Evolutionary conservation across 2,329 filamentous ascomycete genomes (phyloP), one percentile per base, ranked within the genome.

Genomic region (Monosporascus ibericus): DNA sequence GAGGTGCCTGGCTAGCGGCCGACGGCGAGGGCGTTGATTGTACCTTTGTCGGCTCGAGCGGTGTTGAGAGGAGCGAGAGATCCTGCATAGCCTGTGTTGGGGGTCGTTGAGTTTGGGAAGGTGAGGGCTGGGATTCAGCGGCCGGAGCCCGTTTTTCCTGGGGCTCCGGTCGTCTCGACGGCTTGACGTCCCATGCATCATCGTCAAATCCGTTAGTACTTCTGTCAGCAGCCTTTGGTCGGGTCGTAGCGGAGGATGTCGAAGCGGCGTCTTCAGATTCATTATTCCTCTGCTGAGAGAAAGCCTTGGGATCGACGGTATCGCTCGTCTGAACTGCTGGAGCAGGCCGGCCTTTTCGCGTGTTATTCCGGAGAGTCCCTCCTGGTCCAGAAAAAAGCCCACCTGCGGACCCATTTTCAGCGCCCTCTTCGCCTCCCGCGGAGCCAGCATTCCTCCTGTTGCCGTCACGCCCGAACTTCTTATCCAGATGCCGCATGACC

Each of bases 171-270:
- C 85, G 80, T 65, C 84, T 87, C 15, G 87, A 81, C 18, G 90
- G 89, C 73, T 96, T 96, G 48, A 96, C 87, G 63, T 95, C 90
- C 94, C 94, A 99, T 8, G 94, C 94, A 74, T 97, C 90, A 65
- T 97, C 94, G 49, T 99, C 94, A 64, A 97, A 97, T 54, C 77
- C 74, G 27, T 60, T 59, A 15, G 55, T 59, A 49, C 59, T 52
- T 48, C 65, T 67, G 38, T 65, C 60, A 14, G 64, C 68, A 55
- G 63, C 53, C 49, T 61, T 65, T 55, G 75, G 44, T 22, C 58
- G 57, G 34, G 55, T 44, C 6, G 58, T 55, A 17, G 64, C 56
- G 14, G 68, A 60, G 1, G 67, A 63, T 9, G 68, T 76, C 51
- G 75, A 69, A 14, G 69, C 64, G 3, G 72, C 61, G 36, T 71